Percentiles rank a stretch among this genome's conserved stretches.
phyloP scores from a whole-genome alignment of 805 yeast species.

The Lipomyces kockii region DNA sequence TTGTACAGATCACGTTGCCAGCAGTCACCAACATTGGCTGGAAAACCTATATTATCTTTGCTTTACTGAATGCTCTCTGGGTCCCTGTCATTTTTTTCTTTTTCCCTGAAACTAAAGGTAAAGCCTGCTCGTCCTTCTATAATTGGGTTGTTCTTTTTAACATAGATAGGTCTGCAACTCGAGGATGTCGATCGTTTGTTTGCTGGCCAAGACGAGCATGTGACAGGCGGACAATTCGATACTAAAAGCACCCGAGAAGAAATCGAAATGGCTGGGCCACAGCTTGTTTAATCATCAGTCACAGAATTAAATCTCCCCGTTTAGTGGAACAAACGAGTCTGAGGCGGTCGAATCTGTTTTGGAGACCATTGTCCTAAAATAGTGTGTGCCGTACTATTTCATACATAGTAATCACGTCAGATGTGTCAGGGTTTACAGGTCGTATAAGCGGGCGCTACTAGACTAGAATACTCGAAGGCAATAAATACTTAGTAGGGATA shows the following conservation, averaged over 20 bases:
- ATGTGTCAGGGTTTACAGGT: too few species aligned
- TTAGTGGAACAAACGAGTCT: too few species aligned
- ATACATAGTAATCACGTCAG: too few species aligned
- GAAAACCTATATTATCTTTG: conserved; percentile 56
- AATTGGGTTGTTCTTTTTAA: conserved; percentile 48
- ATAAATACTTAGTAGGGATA: too few species aligned
- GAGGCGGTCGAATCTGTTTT: too few species aligned
- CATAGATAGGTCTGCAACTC: conserved; percentile 68
- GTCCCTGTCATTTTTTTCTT: conserved; percentile 51
- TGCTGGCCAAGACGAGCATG: background rate
- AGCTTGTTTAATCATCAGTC: too few species aligned
- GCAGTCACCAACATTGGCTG: conserved; percentile 24
- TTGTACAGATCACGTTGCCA: conserved; percentile 18
- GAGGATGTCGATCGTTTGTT: conserved; percentile 22
- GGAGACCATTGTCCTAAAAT: too few species aligned
- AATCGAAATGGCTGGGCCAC: background rate
- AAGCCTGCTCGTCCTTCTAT: conserved; percentile 57
- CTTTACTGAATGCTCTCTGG: conserved; percentile 56
- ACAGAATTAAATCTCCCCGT: too few species aligned
- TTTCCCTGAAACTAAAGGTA: conserved; percentile 58
- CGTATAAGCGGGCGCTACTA: too few species aligned
- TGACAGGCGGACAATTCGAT: background rate
- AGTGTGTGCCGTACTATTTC: too few species aligned
- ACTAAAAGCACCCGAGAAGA: background rate
- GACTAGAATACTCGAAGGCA: too few species aligned